phyloP scores from a whole-genome alignment of 805 yeast species.

The Yarrowia sp. region DNA sequence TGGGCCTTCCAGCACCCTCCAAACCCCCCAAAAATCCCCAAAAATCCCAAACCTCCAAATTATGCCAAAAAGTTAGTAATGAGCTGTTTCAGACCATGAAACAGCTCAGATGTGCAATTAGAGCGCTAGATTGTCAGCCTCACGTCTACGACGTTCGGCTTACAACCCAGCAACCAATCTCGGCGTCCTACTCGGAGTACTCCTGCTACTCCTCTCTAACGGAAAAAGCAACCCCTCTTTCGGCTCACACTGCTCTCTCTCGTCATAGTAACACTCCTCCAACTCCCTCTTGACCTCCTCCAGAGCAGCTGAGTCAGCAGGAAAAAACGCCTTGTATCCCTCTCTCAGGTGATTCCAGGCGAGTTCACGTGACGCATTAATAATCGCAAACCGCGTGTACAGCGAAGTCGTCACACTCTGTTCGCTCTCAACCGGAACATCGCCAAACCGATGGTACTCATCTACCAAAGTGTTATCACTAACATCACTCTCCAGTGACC shows the following conservation, averaged over 20 bases:
- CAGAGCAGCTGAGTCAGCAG: slow-evolving; percentile 1
- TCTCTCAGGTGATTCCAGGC: slow-evolving; percentile 24
- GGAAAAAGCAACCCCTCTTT: slow-evolving; percentile 1
- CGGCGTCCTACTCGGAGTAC: slow-evolving; percentile 8
- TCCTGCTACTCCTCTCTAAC: background rate
- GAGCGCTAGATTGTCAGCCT: too few relatives aligned
- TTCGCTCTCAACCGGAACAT: background rate
- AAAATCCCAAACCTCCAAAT: too few relatives aligned
- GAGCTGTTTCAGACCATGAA: too few relatives aligned
- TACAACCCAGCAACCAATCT: background rate
- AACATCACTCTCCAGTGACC: slow-evolving; percentile 5
- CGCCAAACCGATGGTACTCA: slow-evolving; percentile 9
- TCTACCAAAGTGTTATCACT: slow-evolving; percentile 13
- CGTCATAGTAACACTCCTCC: slow-evolving; percentile 13
- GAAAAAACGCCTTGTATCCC: slow-evolving; percentile 15
- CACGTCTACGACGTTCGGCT: background rate
- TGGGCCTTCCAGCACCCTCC: too few relatives aligned
- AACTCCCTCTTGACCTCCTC: slow-evolving; percentile 13
- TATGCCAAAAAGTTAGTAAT: too few relatives aligned
- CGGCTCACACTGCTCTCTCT: background rate
- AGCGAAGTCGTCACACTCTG: background rate
- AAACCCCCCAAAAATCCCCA: too few relatives aligned
- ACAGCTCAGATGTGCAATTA: too few relatives aligned
- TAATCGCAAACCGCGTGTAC: slow-evolving; percentile 9
- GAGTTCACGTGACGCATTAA: slow-evolving; percentile 15